Evolutionary conservation across 257 asterid genomes (phyloP), one percentile per base, ranked within the genome.

Genomic region (Ehretia macrophylla): DNA sequence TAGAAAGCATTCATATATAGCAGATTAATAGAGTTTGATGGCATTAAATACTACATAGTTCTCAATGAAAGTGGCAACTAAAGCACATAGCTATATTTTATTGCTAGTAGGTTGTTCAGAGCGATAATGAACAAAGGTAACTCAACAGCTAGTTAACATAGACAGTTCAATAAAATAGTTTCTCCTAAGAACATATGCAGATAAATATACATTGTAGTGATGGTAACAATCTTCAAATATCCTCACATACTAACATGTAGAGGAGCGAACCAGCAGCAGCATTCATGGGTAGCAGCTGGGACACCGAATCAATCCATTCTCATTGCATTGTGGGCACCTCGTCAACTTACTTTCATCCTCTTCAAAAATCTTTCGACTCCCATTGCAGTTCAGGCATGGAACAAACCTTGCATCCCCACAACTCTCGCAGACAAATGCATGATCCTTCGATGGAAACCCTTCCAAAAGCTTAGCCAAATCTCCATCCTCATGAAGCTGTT

Each of bases 331-430:
- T 8, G 46, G 67, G 62, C 72, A 74, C 67, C 66, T 65, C 52
- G 58, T 65, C 52, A 51, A 32, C n/a, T 51, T 16, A 38, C 69
- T 70, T 32, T 59, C 72, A 51, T 73, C 77, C 60, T 84, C 86
- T 27, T 81, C 80, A 8, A 59, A 84, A 40, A 81, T 72, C 62
- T 79, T 84, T 5, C 78, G 66, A 70, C 93, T 81, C 1, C 93
- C 93, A 51, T 59, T 72, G 67, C 93, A 81, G 32, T 77, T 75
- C 13, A 63, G 46, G 52, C 93, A 84, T 0, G 83, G 84, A 11
- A 77, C 49, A 46, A 84, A 84, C 54, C 85, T 63, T 10, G 68
- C 56, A n/a, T 77, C 93, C 18, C 76, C 89, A 13, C 93, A 84
- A 5, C 62, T 71, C 14, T 79, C 81, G 16, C 93, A 84, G 4